phyloP scores from a whole-genome alignment of 345 rosid genomes.

The Gossypium bickii region DNA sequence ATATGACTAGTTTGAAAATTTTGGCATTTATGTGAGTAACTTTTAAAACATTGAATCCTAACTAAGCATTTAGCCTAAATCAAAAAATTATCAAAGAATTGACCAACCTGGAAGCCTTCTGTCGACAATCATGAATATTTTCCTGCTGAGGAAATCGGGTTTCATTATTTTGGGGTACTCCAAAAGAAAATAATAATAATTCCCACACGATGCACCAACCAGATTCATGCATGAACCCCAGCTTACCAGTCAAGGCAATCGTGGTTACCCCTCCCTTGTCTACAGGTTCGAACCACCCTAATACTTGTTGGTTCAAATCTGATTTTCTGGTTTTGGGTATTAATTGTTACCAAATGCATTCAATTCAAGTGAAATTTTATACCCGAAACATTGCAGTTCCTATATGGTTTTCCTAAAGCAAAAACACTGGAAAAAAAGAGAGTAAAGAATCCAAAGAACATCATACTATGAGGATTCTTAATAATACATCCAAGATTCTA shows the following conservation, averaged over 20 bases:
- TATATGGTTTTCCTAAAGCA: not conserved
- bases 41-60: no score
- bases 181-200: not conserved
- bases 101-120: not conserved
- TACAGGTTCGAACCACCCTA: no score
- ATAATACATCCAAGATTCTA: not conserved
- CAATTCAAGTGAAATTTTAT: not conserved
- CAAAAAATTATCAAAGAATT: not conserved
- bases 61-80: not conserved
- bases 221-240: conserved; percentile 1
- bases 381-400: not conserved
- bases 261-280: no score
- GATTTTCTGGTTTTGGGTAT: conserved; percentile 10
- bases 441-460: not conserved
- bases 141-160: not conserved
- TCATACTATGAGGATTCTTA: not conserved
- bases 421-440: not conserved
- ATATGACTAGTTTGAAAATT: no score
- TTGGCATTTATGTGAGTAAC: no score
- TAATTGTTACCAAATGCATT: not conserved
- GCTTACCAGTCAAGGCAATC: not conserved
- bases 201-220: not conserved
- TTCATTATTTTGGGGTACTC: not conserved
- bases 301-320: not conserved
- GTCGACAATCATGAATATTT: not conserved